These are phyloP conservation scores for Geum urbanum DNA, from an alignment of 306 rosid genomes.

Conservation along the genomic window DNA sequence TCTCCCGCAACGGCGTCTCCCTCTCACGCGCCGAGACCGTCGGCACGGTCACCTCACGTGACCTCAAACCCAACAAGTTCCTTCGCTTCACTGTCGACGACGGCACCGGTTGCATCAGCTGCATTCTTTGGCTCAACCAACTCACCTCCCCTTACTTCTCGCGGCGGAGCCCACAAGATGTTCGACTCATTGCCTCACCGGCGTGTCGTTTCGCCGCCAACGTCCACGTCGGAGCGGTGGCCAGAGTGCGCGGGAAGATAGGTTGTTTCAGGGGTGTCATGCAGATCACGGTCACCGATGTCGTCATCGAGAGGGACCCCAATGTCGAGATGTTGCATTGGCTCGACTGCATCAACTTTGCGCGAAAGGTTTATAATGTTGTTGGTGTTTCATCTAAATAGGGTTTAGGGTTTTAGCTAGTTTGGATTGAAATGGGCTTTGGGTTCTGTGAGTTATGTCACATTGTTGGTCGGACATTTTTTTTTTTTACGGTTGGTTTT, in stretches of 20 bases:
- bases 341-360: constrained; percentile 62
- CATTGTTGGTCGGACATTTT: too few species aligned
- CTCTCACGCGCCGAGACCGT: constrained; percentile 50
- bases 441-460: not conserved
- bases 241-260: constrained; percentile 61
- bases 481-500: not conserved
- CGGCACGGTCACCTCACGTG: constrained; percentile 52
- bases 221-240: constrained; percentile 45
- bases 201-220: constrained; percentile 33
- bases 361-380: constrained; percentile 52
- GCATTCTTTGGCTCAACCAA: constrained; percentile 85
- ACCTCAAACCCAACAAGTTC: constrained; percentile 45
- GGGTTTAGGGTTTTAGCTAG: not conserved
- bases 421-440: not conserved
- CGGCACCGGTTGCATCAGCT: constrained; percentile 60
- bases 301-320: constrained; percentile 65
- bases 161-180: constrained; percentile 42
- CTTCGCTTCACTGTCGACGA: constrained; percentile 62
- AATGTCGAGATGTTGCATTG: constrained; percentile 67
- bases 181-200: constrained; percentile 35
- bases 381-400: constrained; percentile 1
- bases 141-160: constrained; percentile 43
- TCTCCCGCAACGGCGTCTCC: constrained; percentile 44
- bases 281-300: constrained; percentile 76
- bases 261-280: constrained; percentile 37